These are phyloP conservation scores for Triglochin maritima DNA, from an alignment of 106 monocot species.

Conservation along the genomic window DNA sequence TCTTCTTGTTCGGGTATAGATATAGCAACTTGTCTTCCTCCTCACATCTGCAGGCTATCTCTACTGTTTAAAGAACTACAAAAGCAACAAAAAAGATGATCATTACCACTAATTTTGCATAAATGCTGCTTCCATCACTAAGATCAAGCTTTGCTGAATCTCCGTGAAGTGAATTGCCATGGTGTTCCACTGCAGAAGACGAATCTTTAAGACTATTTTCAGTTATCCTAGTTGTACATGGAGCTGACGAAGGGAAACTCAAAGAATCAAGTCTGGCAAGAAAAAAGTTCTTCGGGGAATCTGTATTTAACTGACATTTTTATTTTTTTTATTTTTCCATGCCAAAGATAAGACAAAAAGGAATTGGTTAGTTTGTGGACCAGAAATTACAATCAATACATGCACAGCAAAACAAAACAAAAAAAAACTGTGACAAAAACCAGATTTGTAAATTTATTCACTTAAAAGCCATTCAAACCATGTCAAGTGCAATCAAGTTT, in stretches of 20 bases:
- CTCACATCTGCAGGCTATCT: no score
- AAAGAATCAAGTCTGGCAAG: conserved; percentile 57
- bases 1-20: no score
- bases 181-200: conserved; percentile 2
- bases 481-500: neutral
- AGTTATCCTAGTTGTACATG: conserved; percentile 3
- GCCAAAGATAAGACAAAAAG: neutral
- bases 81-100: neutral
- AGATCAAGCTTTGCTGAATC: conserved; percentile 53
- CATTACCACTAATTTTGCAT: conserved; percentile 89
- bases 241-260: conserved; percentile 25
- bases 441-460: neutral
- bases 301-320: conserved; percentile 28
- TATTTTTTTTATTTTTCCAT: no score
- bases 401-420: neutral
- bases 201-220: conserved; percentile 8
- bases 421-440: neutral
- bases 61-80: no score
- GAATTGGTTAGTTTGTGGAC: neutral
- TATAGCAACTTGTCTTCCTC: no score
- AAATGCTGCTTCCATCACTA: conserved; percentile 50
- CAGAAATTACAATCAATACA: neutral
- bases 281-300: conserved; percentile 35
- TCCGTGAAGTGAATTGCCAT: conserved; percentile 8
- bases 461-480: neutral